Evolutionary conservation across 1,284 basidiomycete genomes (phyloP).

Genomic region (Cyathus olla): DNA sequence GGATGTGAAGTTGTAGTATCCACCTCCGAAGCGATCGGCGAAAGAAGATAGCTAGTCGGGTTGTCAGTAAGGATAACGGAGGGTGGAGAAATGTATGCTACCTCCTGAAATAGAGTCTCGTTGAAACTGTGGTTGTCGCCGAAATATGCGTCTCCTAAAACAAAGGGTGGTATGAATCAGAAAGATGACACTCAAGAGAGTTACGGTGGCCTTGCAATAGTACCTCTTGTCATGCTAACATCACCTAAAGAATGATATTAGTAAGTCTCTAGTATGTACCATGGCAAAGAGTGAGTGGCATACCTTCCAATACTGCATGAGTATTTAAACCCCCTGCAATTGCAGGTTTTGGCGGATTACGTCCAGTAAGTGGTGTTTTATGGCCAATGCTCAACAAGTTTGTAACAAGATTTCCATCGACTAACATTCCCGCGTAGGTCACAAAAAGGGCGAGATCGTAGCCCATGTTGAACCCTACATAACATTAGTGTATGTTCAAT

Average conservation of each 20-base stretch:
- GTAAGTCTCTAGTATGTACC: too few species aligned
- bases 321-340: not conserved
- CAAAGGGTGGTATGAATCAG: not conserved
- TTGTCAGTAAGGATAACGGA: too few species aligned
- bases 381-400: not conserved
- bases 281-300: too few species aligned
- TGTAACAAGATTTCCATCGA: conserved; percentile 1
- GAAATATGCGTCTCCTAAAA: not conserved
- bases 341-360: not conserved
- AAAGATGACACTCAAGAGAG: not conserved
- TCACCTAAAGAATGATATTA: conserved; percentile 1
- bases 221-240: not conserved
- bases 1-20: not conserved
- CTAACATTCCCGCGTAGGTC: not conserved
- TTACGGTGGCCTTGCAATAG: not conserved
- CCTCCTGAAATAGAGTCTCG: not conserved
- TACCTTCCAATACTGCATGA: not conserved
- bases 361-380: not conserved
- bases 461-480: not conserved
- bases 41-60: not conserved
- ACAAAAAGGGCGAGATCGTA: not conserved
- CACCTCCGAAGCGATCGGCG: not conserved
- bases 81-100: not conserved
- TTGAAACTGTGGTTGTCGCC: not conserved
- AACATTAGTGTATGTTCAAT: not conserved